phyloP scores from a whole-genome alignment of 441 rosid species.

The Gossypium gossypioides region DNA sequence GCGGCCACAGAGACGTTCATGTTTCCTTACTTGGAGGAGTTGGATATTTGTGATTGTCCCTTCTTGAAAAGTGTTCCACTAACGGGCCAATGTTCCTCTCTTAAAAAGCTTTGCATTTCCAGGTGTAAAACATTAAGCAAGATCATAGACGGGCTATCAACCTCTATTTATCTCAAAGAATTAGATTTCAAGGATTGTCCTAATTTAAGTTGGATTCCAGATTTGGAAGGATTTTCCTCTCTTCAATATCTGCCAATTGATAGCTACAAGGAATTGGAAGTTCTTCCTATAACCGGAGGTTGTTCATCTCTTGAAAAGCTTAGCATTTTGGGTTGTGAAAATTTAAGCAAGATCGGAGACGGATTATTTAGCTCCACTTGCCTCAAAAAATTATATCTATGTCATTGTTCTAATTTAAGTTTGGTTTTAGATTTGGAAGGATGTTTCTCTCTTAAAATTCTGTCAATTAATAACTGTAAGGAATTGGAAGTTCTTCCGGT shows the following conservation, averaged over 20 bases:
- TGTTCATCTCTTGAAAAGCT: background rate
- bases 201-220: background rate
- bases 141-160: no score
- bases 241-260: background rate
- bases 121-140: background rate
- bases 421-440: no score
- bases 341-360: background rate
- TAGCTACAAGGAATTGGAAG: no score
- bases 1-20: background rate
- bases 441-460: no score
- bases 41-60: background rate
- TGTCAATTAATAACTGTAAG: no score
- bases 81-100: background rate
- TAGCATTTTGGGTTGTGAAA: background rate
- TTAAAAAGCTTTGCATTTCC: background rate
- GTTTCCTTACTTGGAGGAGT: constrained; percentile 3
- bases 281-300: background rate
- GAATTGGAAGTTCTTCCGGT: no score
- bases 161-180: no score
- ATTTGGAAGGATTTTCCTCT: background rate
- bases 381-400: background rate
- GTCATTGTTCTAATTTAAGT: background rate
- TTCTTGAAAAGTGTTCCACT: constrained; percentile 1
- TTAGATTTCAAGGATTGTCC: background rate
- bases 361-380: background rate